Base-by-base conservation (phyloP, 805 yeast genomes). In the Saccharomycopsis fermentans region DNA sequence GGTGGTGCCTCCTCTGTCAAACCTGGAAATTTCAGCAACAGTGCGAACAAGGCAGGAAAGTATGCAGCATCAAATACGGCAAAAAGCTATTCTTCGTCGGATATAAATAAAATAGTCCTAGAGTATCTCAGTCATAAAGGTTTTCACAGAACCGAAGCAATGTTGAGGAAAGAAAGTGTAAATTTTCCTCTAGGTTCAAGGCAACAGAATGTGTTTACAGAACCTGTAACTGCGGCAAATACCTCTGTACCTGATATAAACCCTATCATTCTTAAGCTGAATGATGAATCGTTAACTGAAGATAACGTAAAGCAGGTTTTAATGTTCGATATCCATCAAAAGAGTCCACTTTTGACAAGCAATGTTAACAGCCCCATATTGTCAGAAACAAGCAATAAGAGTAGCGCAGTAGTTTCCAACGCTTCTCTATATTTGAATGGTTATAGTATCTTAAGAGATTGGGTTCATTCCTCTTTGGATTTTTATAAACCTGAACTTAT, bases 81-180 rank as follows among this genome's bases (percentile, higher is more conserved):
- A 19, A 43, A 21, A 24, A 43, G 78, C 63, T 81, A 83, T 61
- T 83, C 96, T 0, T 90, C 88, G 54, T 90, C 92, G 4, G 98
- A 94, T 69, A 77, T 94, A 68, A 92, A 91, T 70, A 77, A 94
- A 63, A 89, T 94, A 67, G 98, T 94, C 36, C 76, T 94, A 66
- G 99, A 94, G 66, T 94, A 92, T 66, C 77, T 94, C 64, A 87
- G 84, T 69, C 92, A 94, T 67, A 90, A 91, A 70, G 99, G 99
- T 2, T 94, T 90, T 68, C 91, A 87, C 65, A 83, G 86, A 64
- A 92, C 99, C 0, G 99, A 94, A 70, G 90, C 96, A 2, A 88
- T 91, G 85, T 77, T 94, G 55, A 81, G 99, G 62, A 82, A 90
- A 62, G 99, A 94, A 69, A 55, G 60, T 47, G 59, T 58, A 4